Base-by-base conservation (phyloP, 2,329 filamentous ascomycete species). In the Diaporthe ampelina region DNA sequence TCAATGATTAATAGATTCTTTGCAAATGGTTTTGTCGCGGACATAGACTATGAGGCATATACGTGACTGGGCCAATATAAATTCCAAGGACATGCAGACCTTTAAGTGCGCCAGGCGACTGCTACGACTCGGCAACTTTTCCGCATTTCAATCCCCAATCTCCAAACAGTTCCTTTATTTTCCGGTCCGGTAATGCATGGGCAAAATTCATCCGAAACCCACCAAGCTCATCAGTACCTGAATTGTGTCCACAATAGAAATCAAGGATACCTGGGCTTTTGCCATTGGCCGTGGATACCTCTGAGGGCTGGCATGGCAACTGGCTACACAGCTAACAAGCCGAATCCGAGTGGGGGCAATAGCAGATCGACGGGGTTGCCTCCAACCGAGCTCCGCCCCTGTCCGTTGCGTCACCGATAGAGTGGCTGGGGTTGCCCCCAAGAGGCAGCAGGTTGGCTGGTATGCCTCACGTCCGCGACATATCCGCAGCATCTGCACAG, bases 331-430 rank as follows among this genome's bases (percentile, higher is more conserved):
- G 26, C 43, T 21, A 63, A 15, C 19, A 48, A 48, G 19, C 45
- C 45, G 45, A 40, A 54, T 45, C 32, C 63, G 48, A 54, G 48
- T 54, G 63, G 63, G 63, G 48, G 21, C 45, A 50, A 37, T 10
- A 45, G 24, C 37, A 61, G 58, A 61, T 61, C 58, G 26, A 67
- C 50, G 45, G 61, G 45, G 61, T 37, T 52, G 61, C 43, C 61
- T 67, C 45, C 29, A 67, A 21, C 29, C 26, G 61, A 52, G 48
- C 63, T 68, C 48, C 63, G 63, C 63, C 63, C 48, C 63, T 67
- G 61, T 54, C 48, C n/a, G 63, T 68, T 68, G 63, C 63, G 63
- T 68, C 63, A 68, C 63, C 48, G 63, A 54, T 54, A 54, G 48
- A 40, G 63, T 67, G 63, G 63, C 63, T 68, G 63, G 63, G 63